These are phyloP conservation scores for Pisolithus tinctorius DNA, from an alignment of 768 basidiomycete genomes.

Conservation along the genomic window DNA sequence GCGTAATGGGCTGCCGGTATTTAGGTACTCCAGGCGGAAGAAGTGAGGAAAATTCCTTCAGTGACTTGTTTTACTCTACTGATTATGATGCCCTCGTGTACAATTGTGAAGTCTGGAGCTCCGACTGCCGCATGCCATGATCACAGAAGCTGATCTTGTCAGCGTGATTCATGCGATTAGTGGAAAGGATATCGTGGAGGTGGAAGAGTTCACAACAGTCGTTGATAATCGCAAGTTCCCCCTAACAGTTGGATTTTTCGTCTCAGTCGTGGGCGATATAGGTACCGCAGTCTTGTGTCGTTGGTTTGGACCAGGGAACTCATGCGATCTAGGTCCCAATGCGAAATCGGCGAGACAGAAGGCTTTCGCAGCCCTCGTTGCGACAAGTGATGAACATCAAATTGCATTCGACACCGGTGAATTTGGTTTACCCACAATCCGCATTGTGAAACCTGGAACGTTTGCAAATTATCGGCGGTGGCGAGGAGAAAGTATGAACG, in stretches of 20 bases:
- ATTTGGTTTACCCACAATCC: conserved; percentile 7
- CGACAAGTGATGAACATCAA: background rate
- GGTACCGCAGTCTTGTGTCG: no score
- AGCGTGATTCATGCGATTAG: background rate
- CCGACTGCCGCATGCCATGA: background rate
- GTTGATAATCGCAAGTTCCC: conserved; percentile 8
- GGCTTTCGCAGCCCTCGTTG: conserved; percentile 5
- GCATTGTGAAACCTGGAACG: conserved; percentile 8
- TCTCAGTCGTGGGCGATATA: conserved; percentile 7
- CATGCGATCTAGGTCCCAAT: conserved; percentile 1
- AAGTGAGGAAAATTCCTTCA: no score
- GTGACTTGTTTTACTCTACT: no score
- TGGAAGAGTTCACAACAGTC: conserved; percentile 11
- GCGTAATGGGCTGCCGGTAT: background rate
- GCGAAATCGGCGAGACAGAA: background rate
- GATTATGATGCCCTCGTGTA: no score
- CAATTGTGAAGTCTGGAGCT: background rate
- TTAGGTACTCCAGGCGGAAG: no score
- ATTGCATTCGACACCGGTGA: background rate
- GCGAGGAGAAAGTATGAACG: conserved; percentile 5
- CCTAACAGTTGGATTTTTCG: conserved; percentile 10
- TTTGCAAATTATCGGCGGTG: conserved; percentile 7
- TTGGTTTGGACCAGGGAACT: no score
- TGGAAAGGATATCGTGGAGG: conserved; percentile 1
- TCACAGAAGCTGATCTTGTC: conserved; percentile 9